phyloP scores from a whole-genome alignment of 495 filamentous ascomycete genomes.

The Halenospora varia region DNA sequence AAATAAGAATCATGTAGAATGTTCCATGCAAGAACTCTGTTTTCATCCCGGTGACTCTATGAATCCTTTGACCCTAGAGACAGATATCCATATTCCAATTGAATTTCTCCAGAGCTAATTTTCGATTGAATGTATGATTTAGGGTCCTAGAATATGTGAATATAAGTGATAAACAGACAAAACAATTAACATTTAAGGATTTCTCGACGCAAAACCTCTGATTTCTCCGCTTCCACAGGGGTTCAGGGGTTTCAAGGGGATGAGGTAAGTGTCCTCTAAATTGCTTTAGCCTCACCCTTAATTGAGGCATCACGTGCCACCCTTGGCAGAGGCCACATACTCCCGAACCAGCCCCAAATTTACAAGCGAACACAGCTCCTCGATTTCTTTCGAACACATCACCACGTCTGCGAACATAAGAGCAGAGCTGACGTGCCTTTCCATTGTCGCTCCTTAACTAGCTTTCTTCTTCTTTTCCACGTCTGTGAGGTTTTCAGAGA shows the following conservation, averaged over 20 bases:
- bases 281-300: neutral
- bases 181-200: no score
- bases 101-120: no score
- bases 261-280: neutral
- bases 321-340: constrained; percentile 16
- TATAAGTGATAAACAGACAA: no score
- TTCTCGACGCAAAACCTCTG: neutral
- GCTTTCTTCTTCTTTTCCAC: constrained; percentile 21
- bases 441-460: constrained; percentile 23
- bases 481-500: constrained; percentile 28
- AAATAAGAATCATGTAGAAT: no score
- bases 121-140: no score
- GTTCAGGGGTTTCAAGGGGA: constrained; percentile 5
- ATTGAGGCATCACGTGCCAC: constrained; percentile 11
- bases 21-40: no score
- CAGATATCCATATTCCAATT: no score
- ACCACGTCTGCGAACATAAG: constrained; percentile 20
- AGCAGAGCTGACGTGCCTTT: constrained; percentile 20
- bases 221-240: neutral
- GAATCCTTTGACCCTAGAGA: no score
- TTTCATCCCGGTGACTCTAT: no score
- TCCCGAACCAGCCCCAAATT: constrained; percentile 14
- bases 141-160: no score
- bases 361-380: constrained; percentile 24
- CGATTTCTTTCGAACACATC: constrained; percentile 23